Evolutionary conservation across 169 alveolate genomes (phyloP), one percentile per base, ranked within the genome.

Genomic region (Cytauxzoon felis): DNA sequence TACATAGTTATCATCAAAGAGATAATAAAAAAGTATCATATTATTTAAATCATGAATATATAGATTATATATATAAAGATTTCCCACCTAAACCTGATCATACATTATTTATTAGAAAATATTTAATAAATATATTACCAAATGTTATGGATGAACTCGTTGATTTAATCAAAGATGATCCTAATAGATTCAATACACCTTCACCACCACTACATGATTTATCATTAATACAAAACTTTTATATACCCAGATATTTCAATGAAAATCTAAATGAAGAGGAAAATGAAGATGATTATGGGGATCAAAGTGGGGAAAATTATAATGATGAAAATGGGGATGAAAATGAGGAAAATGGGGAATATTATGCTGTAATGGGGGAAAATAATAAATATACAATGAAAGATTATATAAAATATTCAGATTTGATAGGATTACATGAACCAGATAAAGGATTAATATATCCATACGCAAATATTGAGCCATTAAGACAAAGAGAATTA

Each of bases 171-270:
- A 76, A 48, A 32, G 59, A 76, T 29, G 86, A 76, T 63, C 86
- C 86, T 3, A 76, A 76, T 29, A 76, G 60, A 53, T 29, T 58
- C 23, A 19, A 64, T 30, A 67, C 52, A 11, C 78, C 86, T 16
- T 76, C 86, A 21, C 86, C 86, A 36, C 86, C 86, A 16, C 21
- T 76, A 58, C 86, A 76, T 36, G 80, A 76, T 24, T 8, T 66
- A 66, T 5, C 45, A n/a, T 27, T 65, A 16, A 47, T 66, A 16
- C 57, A 57, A 8, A 65, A 65, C 23, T 64, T 56, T 56, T 47
- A 33, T 34, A 54, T 26, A 19, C 81, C 86, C n/a, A 76, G 61
- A 29, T 64, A 76, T 34, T 42, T 76, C 52, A 42, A 18, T 4
- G 59, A 53, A 21, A n/a, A n/a, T n/a, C n/a, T 13, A 38, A 13